These are phyloP conservation scores for Beauveria caledonica DNA, from an alignment of 2,329 filamentous ascomycete genomes.

Conservation along the genomic window DNA sequence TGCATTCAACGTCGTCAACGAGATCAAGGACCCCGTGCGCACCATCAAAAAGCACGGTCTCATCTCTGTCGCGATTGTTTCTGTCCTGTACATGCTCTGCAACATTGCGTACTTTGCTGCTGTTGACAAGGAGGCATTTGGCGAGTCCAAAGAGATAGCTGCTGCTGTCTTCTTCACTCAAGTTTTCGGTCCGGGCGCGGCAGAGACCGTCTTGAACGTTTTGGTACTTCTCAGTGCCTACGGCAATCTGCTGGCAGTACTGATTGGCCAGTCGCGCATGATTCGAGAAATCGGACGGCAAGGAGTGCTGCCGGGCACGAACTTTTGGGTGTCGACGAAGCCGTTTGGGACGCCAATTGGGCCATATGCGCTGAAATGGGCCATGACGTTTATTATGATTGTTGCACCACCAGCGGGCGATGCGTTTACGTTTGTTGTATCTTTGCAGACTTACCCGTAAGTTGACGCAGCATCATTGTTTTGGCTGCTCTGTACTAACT, in stretches of 20 bases:
- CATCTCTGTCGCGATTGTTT: slow-evolving; percentile 41
- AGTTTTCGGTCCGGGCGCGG: slow-evolving; percentile 42
- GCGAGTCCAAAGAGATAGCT: slow-evolving; percentile 42
- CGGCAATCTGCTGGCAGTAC: slow-evolving; percentile 48
- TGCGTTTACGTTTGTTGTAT: slow-evolving; percentile 57
- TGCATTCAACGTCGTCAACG: slow-evolving; percentile 54
- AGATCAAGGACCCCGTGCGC: slow-evolving; percentile 52
- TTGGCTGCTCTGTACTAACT: background rate
- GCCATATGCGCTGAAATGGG: slow-evolving; percentile 50
- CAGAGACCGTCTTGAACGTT: slow-evolving; percentile 47
- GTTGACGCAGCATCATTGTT: background rate
- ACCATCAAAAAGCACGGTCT: slow-evolving; percentile 43
- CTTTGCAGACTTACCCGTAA: slow-evolving; percentile 49
- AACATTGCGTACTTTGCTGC: slow-evolving; percentile 55
- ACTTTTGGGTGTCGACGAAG: slow-evolving; percentile 53
- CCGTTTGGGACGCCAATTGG: slow-evolving; percentile 57
- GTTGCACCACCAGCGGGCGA: slow-evolving; percentile 52
- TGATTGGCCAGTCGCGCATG: slow-evolving; percentile 46
- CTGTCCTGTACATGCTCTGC: slow-evolving; percentile 47
- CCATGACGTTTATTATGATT: slow-evolving; percentile 51
- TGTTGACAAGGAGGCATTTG: slow-evolving; percentile 46
- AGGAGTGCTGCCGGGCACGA: slow-evolving; percentile 51
- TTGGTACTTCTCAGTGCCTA: slow-evolving; percentile 49
- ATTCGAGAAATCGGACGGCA: slow-evolving; percentile 54
- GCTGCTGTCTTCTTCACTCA: slow-evolving; percentile 51